phyloP scores from a whole-genome alignment of 208 protist genomes.

The Trypanosoma congolense region DNA sequence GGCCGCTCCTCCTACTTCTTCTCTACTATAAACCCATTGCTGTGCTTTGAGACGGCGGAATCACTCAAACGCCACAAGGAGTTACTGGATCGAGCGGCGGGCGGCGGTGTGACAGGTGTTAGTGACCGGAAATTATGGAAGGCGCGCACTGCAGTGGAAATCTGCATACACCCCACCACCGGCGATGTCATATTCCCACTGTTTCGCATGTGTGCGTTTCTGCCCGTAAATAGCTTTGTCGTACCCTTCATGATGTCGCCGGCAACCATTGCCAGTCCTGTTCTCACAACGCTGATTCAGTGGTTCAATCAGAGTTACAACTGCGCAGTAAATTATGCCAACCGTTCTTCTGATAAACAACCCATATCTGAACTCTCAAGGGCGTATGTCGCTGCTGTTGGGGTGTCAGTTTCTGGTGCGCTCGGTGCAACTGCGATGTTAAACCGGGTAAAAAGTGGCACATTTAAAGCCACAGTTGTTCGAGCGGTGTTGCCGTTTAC shows the following conservation, averaged over 20 bases:
- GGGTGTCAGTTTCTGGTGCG: constrained; percentile 54
- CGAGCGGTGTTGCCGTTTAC: constrained; percentile 81
- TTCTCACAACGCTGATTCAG: constrained; percentile 83
- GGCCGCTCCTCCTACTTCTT: constrained; percentile 85
- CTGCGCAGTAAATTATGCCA: constrained; percentile 92
- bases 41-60: constrained; percentile 57
- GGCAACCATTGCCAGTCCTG: constrained; percentile 54
- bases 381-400: constrained; percentile 77
- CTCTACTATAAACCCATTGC: constrained; percentile 73
- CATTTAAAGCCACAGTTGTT: constrained; percentile 50
- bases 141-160: constrained; percentile 78
- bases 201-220: constrained; percentile 91
- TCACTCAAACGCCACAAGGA: constrained; percentile 27
- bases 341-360: constrained; percentile 89
- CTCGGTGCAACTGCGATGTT: constrained; percentile 62
- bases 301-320: constrained; percentile 94
- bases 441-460: constrained; percentile 45
- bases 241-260: constrained; percentile 88
- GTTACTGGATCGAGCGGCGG: constrained; percentile 33
- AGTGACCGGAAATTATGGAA: constrained; percentile 76
- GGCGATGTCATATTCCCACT: constrained; percentile 80
- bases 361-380: constrained; percentile 65
- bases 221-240: constrained; percentile 90
- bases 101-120: constrained; percentile 34
- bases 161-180: constrained; percentile 89